Evolutionary conservation across 2,329 filamentous ascomycete species (phyloP).

Genomic region (Coniochaeta sp.): DNA sequence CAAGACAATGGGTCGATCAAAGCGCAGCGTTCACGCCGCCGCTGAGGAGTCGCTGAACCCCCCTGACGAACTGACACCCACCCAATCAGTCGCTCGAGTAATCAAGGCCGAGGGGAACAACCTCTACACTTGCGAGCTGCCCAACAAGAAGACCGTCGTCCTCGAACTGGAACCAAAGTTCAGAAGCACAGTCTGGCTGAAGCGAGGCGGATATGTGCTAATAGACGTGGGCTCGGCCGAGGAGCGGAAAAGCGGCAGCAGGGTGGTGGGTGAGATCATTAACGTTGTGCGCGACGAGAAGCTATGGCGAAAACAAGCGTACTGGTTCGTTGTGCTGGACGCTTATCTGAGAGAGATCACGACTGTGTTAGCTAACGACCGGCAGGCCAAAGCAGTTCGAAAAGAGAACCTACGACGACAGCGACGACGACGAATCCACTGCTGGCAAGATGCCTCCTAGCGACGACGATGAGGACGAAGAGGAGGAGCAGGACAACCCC

Average conservation of each 20-base stretch:
- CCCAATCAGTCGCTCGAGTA: conserved; percentile 67
- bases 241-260: conserved; percentile 58
- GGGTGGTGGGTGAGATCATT: conserved; percentile 80
- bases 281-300: conserved; percentile 91
- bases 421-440: conserved; percentile 67
- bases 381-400: conserved; percentile 72
- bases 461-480: conserved; percentile 65
- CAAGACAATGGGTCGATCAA: conserved; percentile 59
- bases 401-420: conserved; percentile 55
- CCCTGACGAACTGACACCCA: conserved; percentile 49
- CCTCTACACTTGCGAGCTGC: conserved; percentile 71
- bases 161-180: conserved; percentile 81
- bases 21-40: conserved; percentile 70
- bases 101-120: conserved; percentile 82
- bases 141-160: conserved; percentile 57
- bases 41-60: conserved; percentile 63
- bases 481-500: conserved; percentile 4
- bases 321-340: conserved; percentile 57
- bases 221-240: conserved; percentile 61
- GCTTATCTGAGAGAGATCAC: neutral
- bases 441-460: conserved; percentile 81
- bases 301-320: conserved; percentile 79
- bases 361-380: conserved; percentile 10
- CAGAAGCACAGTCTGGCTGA: conserved; percentile 90
- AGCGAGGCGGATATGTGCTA: conserved; percentile 79